Base-by-base conservation (phyloP, 345 rosid species). In the Euphorbia tirucalli region DNA sequence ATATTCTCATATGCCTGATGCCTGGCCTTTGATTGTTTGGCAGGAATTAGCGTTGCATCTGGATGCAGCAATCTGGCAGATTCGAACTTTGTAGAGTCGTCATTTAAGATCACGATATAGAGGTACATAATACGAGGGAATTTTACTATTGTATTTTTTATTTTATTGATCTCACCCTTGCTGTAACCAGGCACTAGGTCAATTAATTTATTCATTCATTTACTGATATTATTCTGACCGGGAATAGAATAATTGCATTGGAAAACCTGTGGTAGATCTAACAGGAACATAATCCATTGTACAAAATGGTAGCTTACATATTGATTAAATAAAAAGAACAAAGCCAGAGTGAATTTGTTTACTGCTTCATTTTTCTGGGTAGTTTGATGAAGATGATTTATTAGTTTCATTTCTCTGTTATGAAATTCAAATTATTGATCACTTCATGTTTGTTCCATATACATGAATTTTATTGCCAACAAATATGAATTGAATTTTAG, bases 21-120 rank as follows among this genome's bases (percentile, higher is more conserved):
- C 58, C 41, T 60, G 54, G 11, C 65, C 48, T 50, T 39, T 52
- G 10, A 60, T 67, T 67, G 68, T 24, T 35, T 10, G 14, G 62
- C 76, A 77, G 77, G 77, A 46, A 48, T 52, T 37, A 28, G 30
- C 2, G 1, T 52, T 31, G 50, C 69, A 72, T 25, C 35, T 65
- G 55, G 69, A 65, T 44, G 55, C 30, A 44, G 55, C 56, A 14
- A 65, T 24, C 37, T 4, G 56, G 28, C 28, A 54, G n/a, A 65
- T 46, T 25, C 3, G 22, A 35, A 32, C 46, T 9, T 19, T 61
- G 16, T 41, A 24, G 68, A 39, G 30, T 43, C 9, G 13, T 7
- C n/a, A n/a, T 14, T 64, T 11, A 25, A 11, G 52, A 65, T 25
- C 18, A 10, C 35, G 8, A 64, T 37, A 54, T 19, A 19, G 48